Base-by-base conservation (phyloP, 305 asterid genomes). In the Nicotiana rustica region DNA sequence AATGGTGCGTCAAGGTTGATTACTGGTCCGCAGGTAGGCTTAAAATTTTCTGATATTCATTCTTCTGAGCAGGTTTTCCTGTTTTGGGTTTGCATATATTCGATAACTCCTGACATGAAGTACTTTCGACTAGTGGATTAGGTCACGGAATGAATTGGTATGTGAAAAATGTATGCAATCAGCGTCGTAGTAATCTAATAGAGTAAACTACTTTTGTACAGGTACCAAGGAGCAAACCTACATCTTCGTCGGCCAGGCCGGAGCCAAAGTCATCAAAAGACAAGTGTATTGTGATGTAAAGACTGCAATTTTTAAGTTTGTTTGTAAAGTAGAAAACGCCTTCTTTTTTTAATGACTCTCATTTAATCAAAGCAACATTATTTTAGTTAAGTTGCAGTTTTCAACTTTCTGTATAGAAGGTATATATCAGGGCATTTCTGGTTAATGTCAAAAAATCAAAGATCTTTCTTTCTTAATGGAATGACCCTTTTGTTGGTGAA, bases 1-100 rank as follows among this genome's bases (percentile, higher is more conserved):
- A 85, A 81, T 82, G 88, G 86, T 44, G 85, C 90, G 84, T 89
- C 98, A 59, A 65, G 93, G 88, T 85, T 93, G 87, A 88, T 91
- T 67, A 91, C 93, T 71, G 99, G 98, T 84, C 97, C 99, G 8
- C 93, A 91, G 95, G 99, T 94, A 88, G 47, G 84, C 81, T 82
- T 79, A 15, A 66, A 68, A 17, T 65, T 62, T 77, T 80, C 82
- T 79, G 56, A 57, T 44, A 31, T 82, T 64, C 19, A 35, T 68
- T 7, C 10, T 36, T 17, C 38, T 13, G 62, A 21, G 62, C 25
- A 15, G 66, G 19, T 29, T 66, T 10, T 13, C n/a, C 1, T 52
- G 59, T 52, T 52, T 52, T 52, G n/a, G 33, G 59, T 29, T 14
- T 66, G 62, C 49, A 49, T 19, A 49, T 19, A 7, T 35, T 64